phyloP scores from a whole-genome alignment of 805 yeast genomes.

The Trichomonascus vanleenenianus region DNA sequence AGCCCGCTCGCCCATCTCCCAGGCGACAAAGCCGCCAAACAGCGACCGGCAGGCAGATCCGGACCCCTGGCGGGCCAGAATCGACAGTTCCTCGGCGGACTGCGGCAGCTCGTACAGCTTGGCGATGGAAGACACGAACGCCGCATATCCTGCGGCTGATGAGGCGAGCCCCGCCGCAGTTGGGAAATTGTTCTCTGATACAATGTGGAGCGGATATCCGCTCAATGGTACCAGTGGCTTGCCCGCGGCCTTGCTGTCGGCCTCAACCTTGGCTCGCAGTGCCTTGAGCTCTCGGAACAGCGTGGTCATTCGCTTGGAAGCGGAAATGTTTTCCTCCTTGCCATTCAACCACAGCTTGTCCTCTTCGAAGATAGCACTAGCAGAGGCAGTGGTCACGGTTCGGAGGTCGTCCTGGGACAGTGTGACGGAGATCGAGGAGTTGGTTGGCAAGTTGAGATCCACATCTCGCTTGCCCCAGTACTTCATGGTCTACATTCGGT shows the following conservation, averaged over 20 bases:
- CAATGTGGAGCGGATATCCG: slow-evolving; percentile 63
- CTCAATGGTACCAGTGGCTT: slow-evolving; percentile 33
- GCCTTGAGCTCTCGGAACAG: slow-evolving; percentile 70
- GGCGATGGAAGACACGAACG: slow-evolving; percentile 85
- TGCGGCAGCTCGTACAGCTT: slow-evolving; percentile 79
- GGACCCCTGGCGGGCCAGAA: slow-evolving; percentile 95
- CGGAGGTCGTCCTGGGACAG: slow-evolving; percentile 84
- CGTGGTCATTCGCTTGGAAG: slow-evolving; percentile 43
- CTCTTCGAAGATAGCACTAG: slow-evolving; percentile 44
- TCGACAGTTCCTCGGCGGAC: slow-evolving; percentile 74
- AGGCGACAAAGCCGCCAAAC: slow-evolving; percentile 96
- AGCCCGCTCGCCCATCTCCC: slow-evolving; percentile 83
- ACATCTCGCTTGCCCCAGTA: slow-evolving; percentile 99
- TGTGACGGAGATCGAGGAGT: slow-evolving; percentile 92
- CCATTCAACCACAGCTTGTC: slow-evolving; percentile 87
- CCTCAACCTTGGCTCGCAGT: slow-evolving; percentile 57
- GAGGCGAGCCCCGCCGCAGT: slow-evolving; percentile 99
- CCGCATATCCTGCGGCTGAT: slow-evolving; percentile 98
- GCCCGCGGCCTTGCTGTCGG: slow-evolving; percentile 34
- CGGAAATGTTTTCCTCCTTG: slow-evolving; percentile 59
- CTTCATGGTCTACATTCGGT: slow-evolving; percentile 58
- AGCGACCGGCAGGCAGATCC: slow-evolving; percentile 98
- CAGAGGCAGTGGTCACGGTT: slow-evolving; percentile 84
- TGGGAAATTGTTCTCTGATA: slow-evolving; percentile 93
- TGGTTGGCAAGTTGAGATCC: slow-evolving; percentile 84